Evolutionary conservation across 139 green algal species (phyloP), one percentile per base, ranked within the genome.

Genomic region (Tetradesmus lagerheimii): DNA sequence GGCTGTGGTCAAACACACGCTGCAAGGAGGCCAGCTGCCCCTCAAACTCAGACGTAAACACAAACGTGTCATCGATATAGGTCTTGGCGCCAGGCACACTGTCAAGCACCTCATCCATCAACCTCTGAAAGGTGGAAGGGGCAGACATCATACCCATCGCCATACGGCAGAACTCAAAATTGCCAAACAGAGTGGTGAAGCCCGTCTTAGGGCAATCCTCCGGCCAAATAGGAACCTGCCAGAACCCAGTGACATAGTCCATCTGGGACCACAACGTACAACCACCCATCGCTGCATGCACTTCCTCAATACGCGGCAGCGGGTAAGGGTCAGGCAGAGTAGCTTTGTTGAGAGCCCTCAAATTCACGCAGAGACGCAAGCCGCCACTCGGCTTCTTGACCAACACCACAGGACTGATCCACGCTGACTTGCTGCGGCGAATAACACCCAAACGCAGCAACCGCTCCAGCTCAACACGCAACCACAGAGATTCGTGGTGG

Each of bases 321-420:
- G 50, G 80, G 50, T 77, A 86, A 5, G 47, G 50, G 27, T 86
- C 80, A 50, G 80, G 20, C n/a, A 86, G 27, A 27, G 80, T 86
- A 20, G n/a, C n/a, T 14, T 66, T 66, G 57, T 85, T 86, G 1
- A 86, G 4, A 4, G 43, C 18, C 18, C 80, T 12, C 47, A 76
- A 29, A 76, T 86, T 50, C 47, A 86, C 50, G 50, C 47, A 76
- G 9, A 86, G 15, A n/a, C 50, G 47, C 50, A 75, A 34, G 15
- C 34, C 34, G 31, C 80, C 80, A 76, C 34, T 86, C 25, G 80
- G 50, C 34, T 86, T 86, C 6, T 75, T 75, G 5, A 86, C 80
- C 31, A 86, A 50, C n/a, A 86, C 80, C 4, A 86, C 50, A 15
- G 80, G 80, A n/a, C 45, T 76, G 50, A 86, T 75, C 80, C 80